These are phyloP conservation scores for Prosopis cineraria DNA, from an alignment of 306 rosid genomes.

Conservation along the genomic window DNA sequence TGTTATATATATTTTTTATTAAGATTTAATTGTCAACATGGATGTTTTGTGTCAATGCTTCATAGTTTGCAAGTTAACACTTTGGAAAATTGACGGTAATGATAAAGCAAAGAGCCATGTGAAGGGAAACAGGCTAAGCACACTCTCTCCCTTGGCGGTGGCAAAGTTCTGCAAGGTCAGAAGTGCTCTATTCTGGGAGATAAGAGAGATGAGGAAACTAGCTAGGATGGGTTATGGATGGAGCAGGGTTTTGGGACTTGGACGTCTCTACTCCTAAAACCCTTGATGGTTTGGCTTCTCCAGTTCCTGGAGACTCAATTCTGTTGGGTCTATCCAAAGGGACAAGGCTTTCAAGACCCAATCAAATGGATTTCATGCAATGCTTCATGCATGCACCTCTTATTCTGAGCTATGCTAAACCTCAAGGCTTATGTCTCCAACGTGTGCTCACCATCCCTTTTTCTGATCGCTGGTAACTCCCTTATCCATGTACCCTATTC, in stretches of 20 bases:
- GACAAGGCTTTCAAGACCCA: conserved; percentile 64
- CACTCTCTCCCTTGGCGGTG: too few relatives aligned
- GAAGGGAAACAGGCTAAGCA: too few relatives aligned
- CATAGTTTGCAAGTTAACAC: too few relatives aligned
- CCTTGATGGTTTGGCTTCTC: conserved; percentile 64
- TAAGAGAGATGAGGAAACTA: conserved; percentile 61
- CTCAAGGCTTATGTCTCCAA: conserved; percentile 61
- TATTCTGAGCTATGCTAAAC: conserved; percentile 53
- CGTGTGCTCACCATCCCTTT: conserved; percentile 72
- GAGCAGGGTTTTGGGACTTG: conserved; percentile 71
- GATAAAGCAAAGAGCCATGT: too few relatives aligned
- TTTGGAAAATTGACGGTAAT: too few relatives aligned
- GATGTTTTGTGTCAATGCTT: too few relatives aligned
- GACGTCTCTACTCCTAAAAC: conserved; percentile 78
- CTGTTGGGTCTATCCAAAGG: conserved; percentile 81
- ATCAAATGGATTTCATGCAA: conserved; percentile 81
- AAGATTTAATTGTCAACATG: too few relatives aligned
- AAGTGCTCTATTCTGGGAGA: not conserved
- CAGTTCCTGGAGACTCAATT: conserved; percentile 63
- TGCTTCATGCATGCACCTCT: conserved; percentile 69
- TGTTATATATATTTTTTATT: too few relatives aligned
- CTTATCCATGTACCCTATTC: not conserved
- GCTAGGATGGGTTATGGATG: conserved; percentile 94
- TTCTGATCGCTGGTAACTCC: conserved; percentile 52
- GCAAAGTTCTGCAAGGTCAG: not conserved